phyloP scores from a whole-genome alignment of 768 basidiomycete genomes.

The Lactarius vividus region DNA sequence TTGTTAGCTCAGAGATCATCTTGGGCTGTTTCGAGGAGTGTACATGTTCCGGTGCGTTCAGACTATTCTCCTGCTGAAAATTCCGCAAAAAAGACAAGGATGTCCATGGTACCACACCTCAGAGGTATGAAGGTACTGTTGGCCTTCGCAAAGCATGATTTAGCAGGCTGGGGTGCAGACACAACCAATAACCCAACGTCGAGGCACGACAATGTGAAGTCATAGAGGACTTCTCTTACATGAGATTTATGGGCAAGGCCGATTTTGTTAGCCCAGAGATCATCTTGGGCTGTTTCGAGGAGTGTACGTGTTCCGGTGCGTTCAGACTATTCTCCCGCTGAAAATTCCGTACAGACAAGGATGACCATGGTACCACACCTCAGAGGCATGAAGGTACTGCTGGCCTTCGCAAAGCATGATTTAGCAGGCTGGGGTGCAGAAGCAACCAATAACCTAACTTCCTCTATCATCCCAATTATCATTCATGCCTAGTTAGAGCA shows the following conservation, averaged over 20 bases:
- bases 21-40: conserved; percentile 87
- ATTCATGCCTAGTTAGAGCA: conserved; percentile 47
- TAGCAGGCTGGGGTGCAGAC: too few relatives aligned
- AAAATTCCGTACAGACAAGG: conserved; percentile 42
- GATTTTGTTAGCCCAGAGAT: conserved; percentile 79
- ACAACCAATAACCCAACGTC: too few relatives aligned
- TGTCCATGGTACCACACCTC: conserved; percentile 44
- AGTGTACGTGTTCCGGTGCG: conserved; percentile 58
- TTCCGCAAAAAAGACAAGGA: too few relatives aligned
- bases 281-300: too few relatives aligned
- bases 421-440: conserved; percentile 82
- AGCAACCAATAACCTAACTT: background rate
- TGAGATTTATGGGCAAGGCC: conserved; percentile 79
- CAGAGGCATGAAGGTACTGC: conserved; percentile 52
- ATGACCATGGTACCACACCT: conserved; percentile 45
- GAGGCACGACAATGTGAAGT: conserved; percentile 59
- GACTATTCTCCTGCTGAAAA: background rate
- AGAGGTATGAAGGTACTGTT: conserved; percentile 60
- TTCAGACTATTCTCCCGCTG: background rate
- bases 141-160: conserved; percentile 72
- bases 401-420: too few relatives aligned
- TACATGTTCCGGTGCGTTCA: conserved; percentile 35
- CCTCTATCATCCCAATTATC: background rate
- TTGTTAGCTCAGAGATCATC: conserved; percentile 73
- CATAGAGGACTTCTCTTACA: conserved; percentile 81